Percentiles rank a stretch among this genome's conserved stretches.
Evolutionary conservation across 2,329 filamentous ascomycete genomes (phyloP).

Genomic region (Claviceps citrina): DNA sequence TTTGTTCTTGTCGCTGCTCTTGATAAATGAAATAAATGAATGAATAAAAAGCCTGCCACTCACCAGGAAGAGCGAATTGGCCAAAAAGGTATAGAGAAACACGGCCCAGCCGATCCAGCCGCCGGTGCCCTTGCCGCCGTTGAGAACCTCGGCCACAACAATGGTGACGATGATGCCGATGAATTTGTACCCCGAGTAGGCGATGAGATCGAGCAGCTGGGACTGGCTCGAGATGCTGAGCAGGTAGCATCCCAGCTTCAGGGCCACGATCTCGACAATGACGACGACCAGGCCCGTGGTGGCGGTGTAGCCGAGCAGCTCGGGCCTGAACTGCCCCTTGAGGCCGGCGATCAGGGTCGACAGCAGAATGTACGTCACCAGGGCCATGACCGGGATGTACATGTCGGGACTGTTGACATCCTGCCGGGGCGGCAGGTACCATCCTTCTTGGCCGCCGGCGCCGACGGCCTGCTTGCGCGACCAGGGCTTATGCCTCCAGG

Average conservation of each 20-base stretch:
- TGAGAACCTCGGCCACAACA: constrained; percentile 60
- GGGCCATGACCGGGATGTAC: constrained; percentile 97
- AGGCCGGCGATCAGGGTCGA: constrained; percentile 82
- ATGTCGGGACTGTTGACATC: constrained; percentile 97
- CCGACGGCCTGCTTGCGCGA: constrained; percentile 71
- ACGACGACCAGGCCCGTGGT: constrained; percentile 73
- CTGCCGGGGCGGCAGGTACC: constrained; percentile 82
- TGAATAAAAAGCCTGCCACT: too few species aligned
- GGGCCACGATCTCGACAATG: constrained; percentile 69
- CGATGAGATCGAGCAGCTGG: constrained; percentile 82
- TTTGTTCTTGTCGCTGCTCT: too few species aligned
- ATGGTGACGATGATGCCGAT: constrained; percentile 90
- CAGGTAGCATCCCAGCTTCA: constrained; percentile 88
- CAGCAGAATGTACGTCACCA: constrained; percentile 93
- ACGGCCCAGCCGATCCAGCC: constrained; percentile 80
- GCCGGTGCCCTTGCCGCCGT: constrained; percentile 64
- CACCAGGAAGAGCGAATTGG: constrained; percentile 93
- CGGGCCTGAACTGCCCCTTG: constrained; percentile 81
- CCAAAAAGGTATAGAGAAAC: constrained; percentile 82
- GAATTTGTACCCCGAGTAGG: constrained; percentile 97
- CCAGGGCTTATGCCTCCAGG: constrained; percentile 96
- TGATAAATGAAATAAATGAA: too few species aligned
- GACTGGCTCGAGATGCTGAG: constrained; percentile 87
- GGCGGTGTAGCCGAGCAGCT: constrained; percentile 79
- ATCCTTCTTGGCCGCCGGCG: constrained; percentile 52